phyloP scores from a whole-genome alignment of 768 basidiomycete genomes.

The Lentinula aciculospora region DNA sequence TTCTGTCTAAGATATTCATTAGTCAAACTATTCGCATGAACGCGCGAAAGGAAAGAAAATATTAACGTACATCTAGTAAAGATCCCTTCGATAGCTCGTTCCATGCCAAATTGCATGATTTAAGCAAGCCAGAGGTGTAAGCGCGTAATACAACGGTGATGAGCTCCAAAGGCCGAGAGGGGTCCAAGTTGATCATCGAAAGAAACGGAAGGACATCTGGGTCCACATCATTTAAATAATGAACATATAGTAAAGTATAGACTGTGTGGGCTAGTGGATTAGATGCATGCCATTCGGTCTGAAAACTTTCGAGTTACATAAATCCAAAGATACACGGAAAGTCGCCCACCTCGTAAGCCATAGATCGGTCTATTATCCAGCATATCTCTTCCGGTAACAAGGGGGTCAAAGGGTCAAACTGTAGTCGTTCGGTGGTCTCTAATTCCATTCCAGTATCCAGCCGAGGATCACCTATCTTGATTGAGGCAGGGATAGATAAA shows the following conservation, averaged over 20 bases:
- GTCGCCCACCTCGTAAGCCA: constrained; percentile 69
- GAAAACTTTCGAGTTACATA: constrained; percentile 10
- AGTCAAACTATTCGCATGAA: no score
- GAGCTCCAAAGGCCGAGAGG: constrained; percentile 51
- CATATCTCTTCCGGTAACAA: constrained; percentile 78
- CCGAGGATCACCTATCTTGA: constrained; percentile 82
- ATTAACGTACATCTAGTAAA: constrained; percentile 65
- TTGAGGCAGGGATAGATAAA: constrained; percentile 21
- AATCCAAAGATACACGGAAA: neutral
- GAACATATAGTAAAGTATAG: constrained; percentile 72
- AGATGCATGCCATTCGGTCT: constrained; percentile 90
- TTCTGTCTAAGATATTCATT: constrained; percentile 49
- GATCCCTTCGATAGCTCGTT: constrained; percentile 72
- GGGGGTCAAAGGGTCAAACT: constrained; percentile 59
- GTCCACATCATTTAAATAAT: constrained; percentile 55
- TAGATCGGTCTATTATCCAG: constrained; percentile 77
- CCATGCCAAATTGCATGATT: constrained; percentile 81
- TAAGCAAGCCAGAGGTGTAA: constrained; percentile 62
- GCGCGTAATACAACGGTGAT: constrained; percentile 65
- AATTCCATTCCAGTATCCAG: constrained; percentile 75
- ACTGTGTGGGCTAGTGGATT: constrained; percentile 84
- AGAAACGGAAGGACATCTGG: constrained; percentile 38
- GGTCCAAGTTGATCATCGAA: constrained; percentile 25
- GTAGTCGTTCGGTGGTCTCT: constrained; percentile 31
- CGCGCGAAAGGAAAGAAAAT: constrained; percentile 8